phyloP scores from a whole-genome alignment of 2,329 filamentous ascomycete genomes.

The Colletotrichum sidae region DNA sequence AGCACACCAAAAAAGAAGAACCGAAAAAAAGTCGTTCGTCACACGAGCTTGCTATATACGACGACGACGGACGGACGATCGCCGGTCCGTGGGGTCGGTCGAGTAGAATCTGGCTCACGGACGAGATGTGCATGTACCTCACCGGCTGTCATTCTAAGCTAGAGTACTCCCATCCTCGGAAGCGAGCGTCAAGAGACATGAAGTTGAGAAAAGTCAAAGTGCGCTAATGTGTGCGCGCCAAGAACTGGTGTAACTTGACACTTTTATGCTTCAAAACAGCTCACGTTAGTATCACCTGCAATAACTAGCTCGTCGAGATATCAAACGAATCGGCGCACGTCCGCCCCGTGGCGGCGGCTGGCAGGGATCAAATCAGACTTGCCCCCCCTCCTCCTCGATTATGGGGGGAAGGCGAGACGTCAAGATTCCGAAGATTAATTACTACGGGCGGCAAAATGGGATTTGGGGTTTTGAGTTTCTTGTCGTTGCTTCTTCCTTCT shows the following conservation, averaged over 20 bases:
- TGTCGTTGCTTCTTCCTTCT: neutral
- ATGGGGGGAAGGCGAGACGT: neutral
- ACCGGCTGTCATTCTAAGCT: neutral
- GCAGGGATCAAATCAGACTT: neutral
- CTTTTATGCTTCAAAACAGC: neutral
- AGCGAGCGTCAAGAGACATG: neutral
- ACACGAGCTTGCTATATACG: neutral
- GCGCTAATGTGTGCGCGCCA: slow-evolving; percentile 16
- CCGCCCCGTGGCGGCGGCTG: neutral
- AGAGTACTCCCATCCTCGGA: too few species aligned
- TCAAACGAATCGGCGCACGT: neutral
- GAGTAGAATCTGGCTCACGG: neutral
- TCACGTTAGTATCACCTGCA: neutral
- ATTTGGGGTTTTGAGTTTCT: slow-evolving; percentile 7
- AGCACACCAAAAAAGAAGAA: neutral
- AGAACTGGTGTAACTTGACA: slow-evolving; percentile 5
- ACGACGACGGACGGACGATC: slow-evolving; percentile 11
- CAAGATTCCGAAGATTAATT: neutral
- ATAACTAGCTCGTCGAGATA: too few species aligned
- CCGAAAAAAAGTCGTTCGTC: neutral
- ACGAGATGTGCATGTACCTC: neutral
- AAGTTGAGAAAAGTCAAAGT: neutral
- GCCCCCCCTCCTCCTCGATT: neutral
- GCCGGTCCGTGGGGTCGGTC: slow-evolving; percentile 24
- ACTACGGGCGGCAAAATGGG: neutral